Evolutionary conservation across 164 flowering plant species (phyloP), one percentile per base, ranked within the genome.

Genomic region (Paratinospora sagittata): DNA sequence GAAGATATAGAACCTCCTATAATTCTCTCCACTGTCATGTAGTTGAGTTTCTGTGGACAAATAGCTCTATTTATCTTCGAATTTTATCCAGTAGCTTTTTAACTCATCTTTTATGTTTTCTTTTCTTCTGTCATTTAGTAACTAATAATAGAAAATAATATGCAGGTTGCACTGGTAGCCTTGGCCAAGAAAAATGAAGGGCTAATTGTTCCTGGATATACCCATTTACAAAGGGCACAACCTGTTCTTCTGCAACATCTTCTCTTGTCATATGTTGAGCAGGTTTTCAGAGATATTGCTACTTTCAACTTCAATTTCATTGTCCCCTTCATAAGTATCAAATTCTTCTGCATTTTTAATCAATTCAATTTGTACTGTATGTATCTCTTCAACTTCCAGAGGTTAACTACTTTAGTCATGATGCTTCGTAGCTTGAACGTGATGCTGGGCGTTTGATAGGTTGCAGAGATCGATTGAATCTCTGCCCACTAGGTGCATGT

Each of bases 151-250:
- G n/a, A 19, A 55, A 69, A 49, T 70, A 41, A 24, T 49, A 30
- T 74, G 74, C 80, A 90, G 95, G 84, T 88, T 80, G 82, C 96
- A 41, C 55, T 96, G 70, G 85, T 93, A 41, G 80, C 66, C 9
- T 75, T 96, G 85, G 99, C 98, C 64, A 55, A 79, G 72, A 79
- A 83, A 77, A 88, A 93, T 79, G 87, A 88, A 67, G 91, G 89
- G 27, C 73, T 93, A 39, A 93, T 96, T 72, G 89, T 96, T 80
- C 99, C 99, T 67, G 99, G 99, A 17, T 96, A 93, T 80, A 96
- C 98, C 11, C 99, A 96, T 86, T 72, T 96, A 73, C 99, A 91
- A 74, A 86, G 98, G 80, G 99, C 98, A 24, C 98, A 96, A 75
- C 98, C 99, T 78, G 85, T 96, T 77, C 76, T 96, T 24, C 74